Evolutionary conservation across 805 yeast genomes (phyloP).

Genomic region (Candida palmyrensis): DNA sequence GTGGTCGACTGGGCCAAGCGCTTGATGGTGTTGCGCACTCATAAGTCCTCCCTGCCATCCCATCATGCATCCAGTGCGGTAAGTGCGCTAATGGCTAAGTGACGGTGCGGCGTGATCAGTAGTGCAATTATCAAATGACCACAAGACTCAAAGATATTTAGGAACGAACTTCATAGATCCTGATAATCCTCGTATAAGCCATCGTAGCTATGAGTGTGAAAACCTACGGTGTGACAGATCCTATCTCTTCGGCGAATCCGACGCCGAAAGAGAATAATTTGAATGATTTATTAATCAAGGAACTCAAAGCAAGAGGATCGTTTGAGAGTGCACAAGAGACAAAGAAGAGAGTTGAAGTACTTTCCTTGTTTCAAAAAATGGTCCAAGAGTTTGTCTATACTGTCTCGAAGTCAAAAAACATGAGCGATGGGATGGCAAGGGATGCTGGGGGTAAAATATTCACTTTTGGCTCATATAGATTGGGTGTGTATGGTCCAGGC

Average conservation of each 20-base stretch:
- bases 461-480: slow-evolving; percentile 88
- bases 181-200: no score
- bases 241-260: slow-evolving; percentile 82
- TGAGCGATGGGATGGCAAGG: slow-evolving; percentile 95
- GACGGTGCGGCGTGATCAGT: no score
- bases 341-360: slow-evolving; percentile 69
- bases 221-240: slow-evolving; percentile 67
- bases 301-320: slow-evolving; percentile 76
- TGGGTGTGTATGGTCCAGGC: slow-evolving; percentile 98
- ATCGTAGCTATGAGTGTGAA: slow-evolving; percentile 13
- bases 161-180: no score
- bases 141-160: no score
- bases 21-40: neutral
- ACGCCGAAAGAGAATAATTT: slow-evolving; percentile 71
- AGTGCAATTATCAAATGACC: no score
- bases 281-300: slow-evolving; percentile 73
- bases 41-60: no score
- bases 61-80: no score
- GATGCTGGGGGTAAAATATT: slow-evolving; percentile 99
- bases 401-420: slow-evolving; percentile 76
- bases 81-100: no score
- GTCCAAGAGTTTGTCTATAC: slow-evolving; percentile 77
- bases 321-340: slow-evolving; percentile 88
- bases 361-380: slow-evolving; percentile 65
- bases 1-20: slow-evolving; percentile 3